Base-by-base conservation (phyloP, 2,329 filamentous ascomycete species). In the Botrytis squamosa region DNA sequence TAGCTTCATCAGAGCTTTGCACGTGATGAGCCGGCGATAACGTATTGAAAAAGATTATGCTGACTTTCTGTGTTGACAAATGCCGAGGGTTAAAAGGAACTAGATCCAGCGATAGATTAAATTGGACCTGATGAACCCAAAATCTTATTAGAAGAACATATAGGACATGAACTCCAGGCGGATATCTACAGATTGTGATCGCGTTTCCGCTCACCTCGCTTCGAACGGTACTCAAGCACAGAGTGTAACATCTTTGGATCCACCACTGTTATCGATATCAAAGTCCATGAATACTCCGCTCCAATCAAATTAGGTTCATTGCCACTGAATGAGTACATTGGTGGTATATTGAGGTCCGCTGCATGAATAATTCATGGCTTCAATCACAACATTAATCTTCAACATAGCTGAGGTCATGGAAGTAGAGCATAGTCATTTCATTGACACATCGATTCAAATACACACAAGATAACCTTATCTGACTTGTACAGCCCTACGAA, bases 1-100 rank as follows among this genome's bases (percentile, higher is more conserved):
- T 71, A 71, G 69, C 69, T 71, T 71, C 69, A 64, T 57, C 33
- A 33, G 49, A 65, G 59, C 33, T 49, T 63, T n/a, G 22, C 69
- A 71, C 69, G 69, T 71, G 69, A 71, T 55, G 42, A 52, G 49
- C 22, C 18, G 36, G 33, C 9, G 42, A 36, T 71, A 65, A 65
- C 69, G 33, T 42, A 65, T 40, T 71, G 33, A 36, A 52, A 65
- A 65, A 40, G n/a, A 22, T 42, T 42, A 33, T 40, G 29, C 38
- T 71, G 59, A 71, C 59, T 65, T 71, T n/a, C 18, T 42, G 16
- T 22, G 14, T 52, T 71, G 57, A 71, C 59, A 52, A 38, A 52
- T 65, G 10, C 42, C 42, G 57, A 29, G 25, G 29, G 22, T 2
- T n/a, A 38, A 25, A 12, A 52, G 29, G 10, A 29, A 33, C 29